phyloP scores from a whole-genome alignment of 768 basidiomycete genomes.

The Lactifluus pinguis region DNA sequence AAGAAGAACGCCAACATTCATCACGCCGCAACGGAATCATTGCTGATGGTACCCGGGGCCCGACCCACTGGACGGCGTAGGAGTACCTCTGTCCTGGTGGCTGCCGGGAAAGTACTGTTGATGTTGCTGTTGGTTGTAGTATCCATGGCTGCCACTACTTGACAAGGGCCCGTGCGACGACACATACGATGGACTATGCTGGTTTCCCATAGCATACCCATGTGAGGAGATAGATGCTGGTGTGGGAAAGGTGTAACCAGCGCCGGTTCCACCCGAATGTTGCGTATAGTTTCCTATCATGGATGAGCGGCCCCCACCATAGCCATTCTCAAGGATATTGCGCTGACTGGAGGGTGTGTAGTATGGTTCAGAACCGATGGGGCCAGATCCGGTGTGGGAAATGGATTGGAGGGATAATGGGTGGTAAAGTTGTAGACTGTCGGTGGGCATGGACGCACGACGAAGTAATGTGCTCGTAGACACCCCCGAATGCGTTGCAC shows the following conservation, averaged over 20 bases:
- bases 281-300: constrained; percentile 8
- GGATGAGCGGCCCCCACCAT: constrained; percentile 9
- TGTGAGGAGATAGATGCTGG: constrained; percentile 13
- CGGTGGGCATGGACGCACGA: constrained; percentile 60
- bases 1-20: constrained; percentile 12
- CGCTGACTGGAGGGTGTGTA: constrained; percentile 13
- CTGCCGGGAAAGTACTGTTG: constrained; percentile 9
- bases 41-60: constrained; percentile 30
- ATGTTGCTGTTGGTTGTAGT: constrained; percentile 16
- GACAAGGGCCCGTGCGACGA: constrained; percentile 9
- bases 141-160: constrained; percentile 10
- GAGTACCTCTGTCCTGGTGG: constrained; percentile 18
- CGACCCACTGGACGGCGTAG: constrained; percentile 26
- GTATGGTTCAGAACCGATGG: constrained; percentile 17
- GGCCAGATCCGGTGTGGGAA: constrained; percentile 18
- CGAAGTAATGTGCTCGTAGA: constrained; percentile 28
- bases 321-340: constrained; percentile 13
- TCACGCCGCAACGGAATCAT: constrained; percentile 16
- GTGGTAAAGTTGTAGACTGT: constrained; percentile 66
- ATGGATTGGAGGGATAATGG: constrained; percentile 66
- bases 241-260: constrained; percentile 18
- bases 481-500: constrained; percentile 19
- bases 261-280: constrained; percentile 8
- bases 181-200: constrained; percentile 6
- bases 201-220: constrained; percentile 9